Base-by-base conservation (phyloP, 306 rosid species). In the Trifolium repens region DNA sequence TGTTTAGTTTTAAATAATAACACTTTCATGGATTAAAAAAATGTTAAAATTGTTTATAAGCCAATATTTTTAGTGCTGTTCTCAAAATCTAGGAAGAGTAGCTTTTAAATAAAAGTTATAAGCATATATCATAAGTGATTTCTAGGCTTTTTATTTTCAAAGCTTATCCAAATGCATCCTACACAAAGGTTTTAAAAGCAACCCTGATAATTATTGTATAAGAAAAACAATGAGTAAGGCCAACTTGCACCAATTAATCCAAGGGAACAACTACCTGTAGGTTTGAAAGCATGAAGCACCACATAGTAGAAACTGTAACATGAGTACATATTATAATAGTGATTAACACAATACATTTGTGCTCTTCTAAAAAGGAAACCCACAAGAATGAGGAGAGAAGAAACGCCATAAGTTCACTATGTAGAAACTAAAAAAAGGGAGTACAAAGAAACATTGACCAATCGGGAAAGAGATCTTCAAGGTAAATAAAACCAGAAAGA, bases 171-270 rank as follows among this genome's bases (percentile, higher is more conserved):
- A 50, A 52, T 16, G 16, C 26, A 16, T 32, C 60, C 2, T 52
- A 53, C 39, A 81, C 30, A 11, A 69, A 66, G 43, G 35, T 32
- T 77, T 73, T 43, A 19, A 24, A 50, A 58, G 71, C 53, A 39
- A 79, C 62, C 62, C 24, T 17, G 17, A 64, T 64, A 64, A 39
- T 64, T 64, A 37, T 19, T 55, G 63, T 14, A 65, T 55, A 14
- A 77, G 47, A 47, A 39, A 55, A 70, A 73, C 37, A 73, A 35
- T 50, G 40, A 35, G 16, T 15, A 69, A 32, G 53, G 44, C 63
- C 54, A 69, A 77, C 62, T 13, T 57, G 49, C 17, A 42, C 60
- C 42, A 27, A 73, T n/a, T 30, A 52, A 73, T 32, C 60, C 78
- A 73, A 30, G 70, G 59, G 64, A 39, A 52, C 37, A 11, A 32